A percentile compares a stretch with the other conserved stretches of the same genome.
These are phyloP conservation scores for Phialophora macrospora DNA, from an alignment of 2,329 filamentous ascomycete species.

Conservation along the genomic window DNA sequence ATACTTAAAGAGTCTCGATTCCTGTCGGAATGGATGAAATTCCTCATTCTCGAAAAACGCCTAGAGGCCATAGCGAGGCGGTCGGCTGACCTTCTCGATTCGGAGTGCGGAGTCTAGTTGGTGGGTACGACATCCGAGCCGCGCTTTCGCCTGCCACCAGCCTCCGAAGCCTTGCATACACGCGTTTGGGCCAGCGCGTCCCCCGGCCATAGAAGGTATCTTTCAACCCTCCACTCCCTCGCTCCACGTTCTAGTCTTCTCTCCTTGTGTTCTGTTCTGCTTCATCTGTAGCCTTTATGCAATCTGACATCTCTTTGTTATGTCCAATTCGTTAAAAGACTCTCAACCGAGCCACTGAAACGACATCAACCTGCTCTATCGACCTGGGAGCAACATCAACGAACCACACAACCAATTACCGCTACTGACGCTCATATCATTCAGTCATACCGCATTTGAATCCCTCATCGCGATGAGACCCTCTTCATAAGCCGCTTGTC, in stretches of 20 bases:
- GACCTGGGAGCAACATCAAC: not conserved
- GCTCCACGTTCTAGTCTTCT: not conserved
- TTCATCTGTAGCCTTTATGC: not conserved
- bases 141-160: not conserved
- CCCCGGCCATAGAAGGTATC: not conserved
- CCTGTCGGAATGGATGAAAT: constrained; percentile 28
- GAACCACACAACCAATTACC: not conserved
- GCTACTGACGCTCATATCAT: not conserved
- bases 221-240: constrained; percentile 9
- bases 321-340: not conserved
- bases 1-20: constrained; percentile 37
- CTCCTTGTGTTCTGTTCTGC: constrained; percentile 9
- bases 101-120: not conserved
- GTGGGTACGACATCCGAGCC: constrained; percentile 5
- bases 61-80: not conserved
- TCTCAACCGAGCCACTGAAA: not conserved
- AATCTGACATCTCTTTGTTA: constrained; percentile 5
- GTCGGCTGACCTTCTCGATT: not conserved
- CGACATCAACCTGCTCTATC: not conserved
- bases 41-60: constrained; percentile 9
- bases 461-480: constrained; percentile 19
- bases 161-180: constrained; percentile 19
- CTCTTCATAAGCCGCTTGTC: constrained; percentile 12
- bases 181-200: constrained; percentile 3
- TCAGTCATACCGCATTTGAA: not conserved